Percentiles rank a stretch among this genome's conserved stretches.
Conservation (phyloP, 139 green algal species). For the Picochlorum sp. region DNA sequence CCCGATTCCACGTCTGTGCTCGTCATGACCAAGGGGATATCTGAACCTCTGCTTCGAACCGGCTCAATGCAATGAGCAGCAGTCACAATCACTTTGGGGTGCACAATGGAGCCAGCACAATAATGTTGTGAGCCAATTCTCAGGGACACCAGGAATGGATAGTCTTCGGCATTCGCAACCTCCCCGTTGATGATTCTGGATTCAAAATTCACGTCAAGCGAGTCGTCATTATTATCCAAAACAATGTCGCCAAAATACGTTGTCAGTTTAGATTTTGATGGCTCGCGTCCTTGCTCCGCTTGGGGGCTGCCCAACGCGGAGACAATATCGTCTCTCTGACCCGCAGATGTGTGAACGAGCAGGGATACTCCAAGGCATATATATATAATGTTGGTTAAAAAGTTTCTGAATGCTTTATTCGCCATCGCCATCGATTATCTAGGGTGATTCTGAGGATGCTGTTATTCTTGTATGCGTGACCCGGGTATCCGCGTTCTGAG, state of each 20-base stretch:
- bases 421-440: too few relatives aligned
- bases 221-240: neutral
- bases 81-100: neutral
- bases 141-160: constrained; percentile 1
- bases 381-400: too few relatives aligned
- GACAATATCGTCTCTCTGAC: too few relatives aligned
- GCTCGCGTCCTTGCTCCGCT: neutral
- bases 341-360: too few relatives aligned
- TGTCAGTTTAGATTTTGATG: neutral
- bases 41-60: neutral
- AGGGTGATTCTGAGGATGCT: too few relatives aligned
- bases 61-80: neutral
- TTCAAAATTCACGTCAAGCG: neutral
- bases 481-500: too few relatives aligned
- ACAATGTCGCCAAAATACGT: neutral
- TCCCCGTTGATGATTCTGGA: neutral
- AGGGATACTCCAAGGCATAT: too few relatives aligned
- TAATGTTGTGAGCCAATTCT: neutral
- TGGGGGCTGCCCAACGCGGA: too few relatives aligned
- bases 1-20: too few relatives aligned
- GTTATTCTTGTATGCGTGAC: too few relatives aligned
- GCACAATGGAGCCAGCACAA: neutral
- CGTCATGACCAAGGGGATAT: too few relatives aligned
- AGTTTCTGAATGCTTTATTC: too few relatives aligned
- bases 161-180: neutral